phyloP scores from a whole-genome alignment of 169 alveolate genomes.

The Plasmodium knowlesi region DNA sequence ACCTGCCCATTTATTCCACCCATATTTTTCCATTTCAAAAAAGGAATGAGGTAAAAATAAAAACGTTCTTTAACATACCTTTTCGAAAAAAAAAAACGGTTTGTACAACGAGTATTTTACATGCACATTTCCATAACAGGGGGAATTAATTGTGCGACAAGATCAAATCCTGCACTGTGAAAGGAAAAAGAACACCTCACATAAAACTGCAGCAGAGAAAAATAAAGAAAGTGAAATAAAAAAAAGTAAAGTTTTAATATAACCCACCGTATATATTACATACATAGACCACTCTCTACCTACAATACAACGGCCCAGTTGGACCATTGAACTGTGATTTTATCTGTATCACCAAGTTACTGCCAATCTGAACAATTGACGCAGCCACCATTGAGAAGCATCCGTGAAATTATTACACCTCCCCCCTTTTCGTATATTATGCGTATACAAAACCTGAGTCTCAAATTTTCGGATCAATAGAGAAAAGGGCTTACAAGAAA shows the following conservation, averaged over 20 bases:
- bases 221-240: not conserved
- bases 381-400: not conserved
- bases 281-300: not conserved
- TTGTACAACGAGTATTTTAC: not conserved
- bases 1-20: not conserved
- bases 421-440: not conserved
- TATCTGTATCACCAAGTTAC: not conserved
- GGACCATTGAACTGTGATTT: not conserved
- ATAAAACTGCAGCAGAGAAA: not conserved
- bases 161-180: not conserved
- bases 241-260: not conserved
- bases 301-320: not conserved
- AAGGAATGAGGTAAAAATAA: not conserved
- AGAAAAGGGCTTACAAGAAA: not conserved
- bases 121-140: not conserved
- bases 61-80: not conserved
- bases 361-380: not conserved
- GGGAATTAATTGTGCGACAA: not conserved
- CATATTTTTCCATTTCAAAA: not conserved
- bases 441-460: not conserved
- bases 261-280: not conserved
- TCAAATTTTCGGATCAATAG: not conserved
- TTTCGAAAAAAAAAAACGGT: not conserved
- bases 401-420: not conserved
- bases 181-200: not conserved